phyloP scores from a whole-genome alignment of 2,329 filamentous ascomycete genomes.

The Pseudogymnoascus sp. region DNA sequence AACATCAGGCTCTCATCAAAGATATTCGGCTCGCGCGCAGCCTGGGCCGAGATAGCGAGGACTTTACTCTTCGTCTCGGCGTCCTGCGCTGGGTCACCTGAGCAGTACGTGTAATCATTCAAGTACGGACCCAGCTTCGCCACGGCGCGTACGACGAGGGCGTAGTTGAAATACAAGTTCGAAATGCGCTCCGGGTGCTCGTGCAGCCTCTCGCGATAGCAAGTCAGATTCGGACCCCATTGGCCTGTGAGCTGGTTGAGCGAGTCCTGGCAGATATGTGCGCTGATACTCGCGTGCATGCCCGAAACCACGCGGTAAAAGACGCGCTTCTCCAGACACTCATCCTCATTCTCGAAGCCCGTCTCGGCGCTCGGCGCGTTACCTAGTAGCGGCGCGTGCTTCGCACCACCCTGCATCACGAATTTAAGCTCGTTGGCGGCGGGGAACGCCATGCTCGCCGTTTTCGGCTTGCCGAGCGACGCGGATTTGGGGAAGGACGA shows the following conservation, averaged over 20 bases:
- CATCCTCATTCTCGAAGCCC: conserved; percentile 71
- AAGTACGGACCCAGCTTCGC: conserved; percentile 82
- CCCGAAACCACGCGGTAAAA: conserved; percentile 93
- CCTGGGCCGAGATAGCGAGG: conserved; percentile 60
- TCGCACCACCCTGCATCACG: conserved; percentile 49
- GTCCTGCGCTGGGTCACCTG: conserved; percentile 74
- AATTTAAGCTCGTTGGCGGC: conserved; percentile 54
- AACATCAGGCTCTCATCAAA: conserved; percentile 98
- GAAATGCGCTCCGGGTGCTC: conserved; percentile 81
- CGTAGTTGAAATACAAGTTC: conserved; percentile 99
- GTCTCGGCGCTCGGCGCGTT: conserved; percentile 52
- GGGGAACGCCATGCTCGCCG: conserved; percentile 32
- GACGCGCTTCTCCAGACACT: conserved; percentile 96
- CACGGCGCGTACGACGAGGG: conserved; percentile 82
- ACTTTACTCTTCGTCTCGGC: conserved; percentile 72
- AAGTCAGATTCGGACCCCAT: conserved; percentile 84
- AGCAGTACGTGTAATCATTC: conserved; percentile 79
- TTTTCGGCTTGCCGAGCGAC: conserved; percentile 37
- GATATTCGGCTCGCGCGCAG: conserved; percentile 65
- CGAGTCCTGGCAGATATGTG: conserved; percentile 92
- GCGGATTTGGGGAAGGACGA: conserved; percentile 54
- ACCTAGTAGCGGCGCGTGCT: conserved; percentile 37
- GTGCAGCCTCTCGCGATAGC: conserved; percentile 82
- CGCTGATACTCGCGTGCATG: conserved; percentile 97
- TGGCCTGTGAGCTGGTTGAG: conserved; percentile 89